phyloP scores from a whole-genome alignment of 768 basidiomycete species.

The Calocybe cyanea region DNA sequence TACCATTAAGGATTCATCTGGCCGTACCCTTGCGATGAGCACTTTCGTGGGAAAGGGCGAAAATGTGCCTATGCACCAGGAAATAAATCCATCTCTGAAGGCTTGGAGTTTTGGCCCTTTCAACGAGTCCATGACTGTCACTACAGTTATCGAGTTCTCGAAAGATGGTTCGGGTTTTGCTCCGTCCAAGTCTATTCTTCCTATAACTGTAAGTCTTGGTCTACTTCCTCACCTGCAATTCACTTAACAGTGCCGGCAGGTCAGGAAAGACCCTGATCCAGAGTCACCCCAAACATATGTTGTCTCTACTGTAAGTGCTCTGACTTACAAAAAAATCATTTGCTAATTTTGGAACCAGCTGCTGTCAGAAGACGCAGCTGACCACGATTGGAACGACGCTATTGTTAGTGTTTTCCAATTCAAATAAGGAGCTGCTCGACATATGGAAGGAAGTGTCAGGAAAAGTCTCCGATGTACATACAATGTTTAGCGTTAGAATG shows the following conservation, averaged over 20 bases:
- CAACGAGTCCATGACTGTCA: conserved; percentile 1
- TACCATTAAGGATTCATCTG: background rate
- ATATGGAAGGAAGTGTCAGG: too few relatives aligned
- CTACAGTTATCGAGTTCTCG: conserved; percentile 4
- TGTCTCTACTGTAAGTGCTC: conserved; percentile 9
- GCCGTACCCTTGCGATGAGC: conserved; percentile 1
- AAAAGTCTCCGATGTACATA: too few relatives aligned
- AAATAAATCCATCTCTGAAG: background rate
- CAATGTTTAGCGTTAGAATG: too few relatives aligned
- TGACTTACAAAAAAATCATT: background rate
- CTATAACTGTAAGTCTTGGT: conserved; percentile 2
- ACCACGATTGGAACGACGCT: background rate
- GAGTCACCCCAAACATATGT: background rate
- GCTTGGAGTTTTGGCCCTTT: conserved; percentile 11
- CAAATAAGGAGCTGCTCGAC: too few relatives aligned
- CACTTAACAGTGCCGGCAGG: background rate
- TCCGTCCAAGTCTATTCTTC: conserved; percentile 5
- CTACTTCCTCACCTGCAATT: background rate
- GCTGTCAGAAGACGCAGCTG: conserved; percentile 7
- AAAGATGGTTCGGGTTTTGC: background rate
- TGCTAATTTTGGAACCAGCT: background rate
- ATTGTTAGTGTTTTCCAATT: background rate
- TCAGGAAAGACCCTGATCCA: background rate
- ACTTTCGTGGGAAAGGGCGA: conserved; percentile 7
- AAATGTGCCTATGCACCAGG: conserved; percentile 3